These are phyloP conservation scores for Coemansia sp. DNA, from an alignment of 192 early-diverging fungal species.

Conservation along the genomic window DNA sequence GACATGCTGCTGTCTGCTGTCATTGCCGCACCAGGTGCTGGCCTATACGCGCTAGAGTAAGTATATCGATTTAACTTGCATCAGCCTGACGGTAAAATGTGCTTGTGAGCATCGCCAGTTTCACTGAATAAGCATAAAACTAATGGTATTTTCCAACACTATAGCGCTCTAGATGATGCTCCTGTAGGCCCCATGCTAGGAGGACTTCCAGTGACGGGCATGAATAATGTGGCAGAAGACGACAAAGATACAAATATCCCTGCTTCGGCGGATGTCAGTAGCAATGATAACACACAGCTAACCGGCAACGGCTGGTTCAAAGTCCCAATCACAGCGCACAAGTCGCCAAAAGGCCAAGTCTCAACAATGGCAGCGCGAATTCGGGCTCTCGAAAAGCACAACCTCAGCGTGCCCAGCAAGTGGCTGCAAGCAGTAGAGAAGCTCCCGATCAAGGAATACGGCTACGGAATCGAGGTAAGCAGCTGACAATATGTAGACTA, in stretches of 20 bases:
- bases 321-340: constrained; percentile 44
- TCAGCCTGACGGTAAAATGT: not conserved
- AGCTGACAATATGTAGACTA: not conserved
- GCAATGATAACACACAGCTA: not conserved
- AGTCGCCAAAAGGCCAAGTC: constrained; percentile 24
- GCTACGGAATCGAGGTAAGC: constrained; percentile 52
- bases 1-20: constrained; percentile 29
- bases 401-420: constrained; percentile 46
- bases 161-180: constrained; percentile 1
- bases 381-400: constrained; percentile 41
- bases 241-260: constrained; percentile 4
- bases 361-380: constrained; percentile 46
- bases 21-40: constrained; percentile 13
- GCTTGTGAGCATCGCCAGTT: not conserved
- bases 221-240: constrained; percentile 14
- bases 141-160: not conserved
- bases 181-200: constrained; percentile 10
- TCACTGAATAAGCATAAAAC: not conserved
- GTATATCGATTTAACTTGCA: not conserved
- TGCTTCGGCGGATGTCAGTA: not conserved
- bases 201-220: constrained; percentile 39
- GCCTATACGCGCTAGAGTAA: constrained; percentile 13
- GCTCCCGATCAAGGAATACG: constrained; percentile 50
- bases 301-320: constrained; percentile 24
- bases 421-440: constrained; percentile 44